These are phyloP conservation scores for Chernovozyma sophiae-reginae DNA, from an alignment of 1,139 yeast genomes.

Conservation along the genomic window DNA sequence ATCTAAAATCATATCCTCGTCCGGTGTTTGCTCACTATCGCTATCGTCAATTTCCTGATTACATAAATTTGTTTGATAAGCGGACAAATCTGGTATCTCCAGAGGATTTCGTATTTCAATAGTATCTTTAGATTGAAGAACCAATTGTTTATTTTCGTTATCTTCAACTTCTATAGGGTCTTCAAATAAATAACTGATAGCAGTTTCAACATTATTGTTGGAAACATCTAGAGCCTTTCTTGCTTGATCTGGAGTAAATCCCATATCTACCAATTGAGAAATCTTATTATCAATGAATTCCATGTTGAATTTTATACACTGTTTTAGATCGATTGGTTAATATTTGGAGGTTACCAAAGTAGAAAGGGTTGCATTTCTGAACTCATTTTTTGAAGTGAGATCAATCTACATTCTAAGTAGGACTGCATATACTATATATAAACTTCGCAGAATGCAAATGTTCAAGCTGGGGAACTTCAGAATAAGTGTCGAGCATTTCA, in stretches of 20 bases:
- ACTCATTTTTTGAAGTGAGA: too few relatives aligned
- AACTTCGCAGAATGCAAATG: too few relatives aligned
- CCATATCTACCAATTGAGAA: slow-evolving; percentile 55
- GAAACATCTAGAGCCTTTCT: slow-evolving; percentile 36
- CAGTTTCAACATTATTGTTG: slow-evolving; percentile 48
- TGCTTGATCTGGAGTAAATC: slow-evolving; percentile 48
- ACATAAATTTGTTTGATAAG: slow-evolving; percentile 1
- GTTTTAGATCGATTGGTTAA: neutral
- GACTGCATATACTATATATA: too few relatives aligned
- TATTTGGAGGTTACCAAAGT: too few relatives aligned
- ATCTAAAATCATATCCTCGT: neutral
- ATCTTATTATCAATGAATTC: slow-evolving; percentile 16
- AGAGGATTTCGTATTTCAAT: slow-evolving; percentile 16
- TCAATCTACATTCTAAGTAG: too few relatives aligned
- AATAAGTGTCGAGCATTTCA: too few relatives aligned
- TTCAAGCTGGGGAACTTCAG: too few relatives aligned
- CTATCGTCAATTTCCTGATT: slow-evolving; percentile 4
- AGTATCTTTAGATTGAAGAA: slow-evolving; percentile 12
- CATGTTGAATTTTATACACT: neutral
- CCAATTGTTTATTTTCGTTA: neutral
- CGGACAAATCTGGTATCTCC: slow-evolving; percentile 15
- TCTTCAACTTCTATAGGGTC: slow-evolving; percentile 24
- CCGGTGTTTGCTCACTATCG: slow-evolving; percentile 6
- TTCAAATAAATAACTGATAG: slow-evolving; percentile 51
- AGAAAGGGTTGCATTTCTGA: too few relatives aligned